phyloP scores from a whole-genome alignment of 2,329 filamentous ascomycete species.

The Ophiocordyceps camponoti-leonardi region DNA sequence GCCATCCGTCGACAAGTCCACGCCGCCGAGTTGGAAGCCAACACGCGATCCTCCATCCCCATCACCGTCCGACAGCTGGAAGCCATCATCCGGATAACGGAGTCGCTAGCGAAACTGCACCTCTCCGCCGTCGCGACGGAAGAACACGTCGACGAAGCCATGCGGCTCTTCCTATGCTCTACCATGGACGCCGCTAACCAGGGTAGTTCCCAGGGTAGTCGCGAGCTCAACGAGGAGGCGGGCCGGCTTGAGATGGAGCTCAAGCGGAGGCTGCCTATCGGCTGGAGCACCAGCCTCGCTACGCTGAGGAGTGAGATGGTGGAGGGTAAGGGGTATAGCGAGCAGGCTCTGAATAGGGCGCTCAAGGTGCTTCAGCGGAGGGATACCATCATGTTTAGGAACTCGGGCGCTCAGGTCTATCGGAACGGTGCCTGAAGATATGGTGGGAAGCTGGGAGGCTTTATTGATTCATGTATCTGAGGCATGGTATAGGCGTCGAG shows the following conservation, averaged over 20 bases:
- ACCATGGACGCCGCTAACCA: slow-evolving; percentile 98
- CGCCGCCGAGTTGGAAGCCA: slow-evolving; percentile 74
- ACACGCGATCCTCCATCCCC: slow-evolving; percentile 80
- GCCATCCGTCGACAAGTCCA: slow-evolving; percentile 91
- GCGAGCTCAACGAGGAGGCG: slow-evolving; percentile 83
- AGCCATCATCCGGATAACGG: slow-evolving; percentile 91
- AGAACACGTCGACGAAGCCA: slow-evolving; percentile 89
- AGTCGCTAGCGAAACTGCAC: slow-evolving; percentile 82
- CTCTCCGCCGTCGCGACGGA: slow-evolving; percentile 78
- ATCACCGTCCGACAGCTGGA: slow-evolving; percentile 96
- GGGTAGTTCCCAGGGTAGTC: slow-evolving; percentile 65
- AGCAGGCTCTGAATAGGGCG: slow-evolving; percentile 70
- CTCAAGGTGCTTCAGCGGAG: slow-evolving; percentile 73
- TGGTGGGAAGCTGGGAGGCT: not conserved
- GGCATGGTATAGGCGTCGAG: not conserved
- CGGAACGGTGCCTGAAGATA: slow-evolving; percentile 44
- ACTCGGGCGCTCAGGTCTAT: slow-evolving; percentile 60
- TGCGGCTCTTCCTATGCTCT: slow-evolving; percentile 84
- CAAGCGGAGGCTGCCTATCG: slow-evolving; percentile 72
- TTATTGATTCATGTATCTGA: not conserved
- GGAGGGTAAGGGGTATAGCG: slow-evolving; percentile 76
- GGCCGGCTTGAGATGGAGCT: slow-evolving; percentile 78
- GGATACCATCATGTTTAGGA: slow-evolving; percentile 70
- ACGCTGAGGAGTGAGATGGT: slow-evolving; percentile 83
- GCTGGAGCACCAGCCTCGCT: slow-evolving; percentile 83